Evolutionary conservation across 2,329 filamentous ascomycete species (phyloP).

Genomic region (Boeremia lycopersici): DNA sequence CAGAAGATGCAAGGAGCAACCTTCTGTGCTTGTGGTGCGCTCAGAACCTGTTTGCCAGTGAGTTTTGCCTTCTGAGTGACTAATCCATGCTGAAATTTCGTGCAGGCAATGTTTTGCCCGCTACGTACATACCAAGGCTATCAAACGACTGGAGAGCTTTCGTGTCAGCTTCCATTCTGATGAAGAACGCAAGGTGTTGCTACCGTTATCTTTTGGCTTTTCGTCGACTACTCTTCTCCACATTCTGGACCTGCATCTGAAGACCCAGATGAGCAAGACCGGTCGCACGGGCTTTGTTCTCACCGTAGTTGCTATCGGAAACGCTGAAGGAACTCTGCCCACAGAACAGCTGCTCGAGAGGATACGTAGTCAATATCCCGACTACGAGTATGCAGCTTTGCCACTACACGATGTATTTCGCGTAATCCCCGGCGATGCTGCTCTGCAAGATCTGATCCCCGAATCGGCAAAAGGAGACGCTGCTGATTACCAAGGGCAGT

Average conservation of each 20-base stretch:
- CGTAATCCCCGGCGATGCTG: constrained; percentile 26
- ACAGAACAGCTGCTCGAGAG: constrained; percentile 26
- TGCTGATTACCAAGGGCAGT: constrained; percentile 28
- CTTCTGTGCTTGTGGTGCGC: constrained; percentile 61
- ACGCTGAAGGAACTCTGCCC: constrained; percentile 29
- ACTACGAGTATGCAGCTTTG: constrained; percentile 66
- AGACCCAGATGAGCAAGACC: constrained; percentile 68
- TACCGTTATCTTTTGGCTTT: constrained; percentile 82
- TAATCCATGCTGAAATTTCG: constrained; percentile 22
- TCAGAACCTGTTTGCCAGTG: constrained; percentile 66
- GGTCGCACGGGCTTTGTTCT: constrained; percentile 72
- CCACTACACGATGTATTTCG: constrained; percentile 65
- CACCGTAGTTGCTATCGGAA: constrained; percentile 57
- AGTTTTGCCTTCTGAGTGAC: constrained; percentile 23
- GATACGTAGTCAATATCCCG: constrained; percentile 67
- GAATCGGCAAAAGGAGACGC: not conserved
- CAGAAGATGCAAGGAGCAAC: constrained; percentile 60
- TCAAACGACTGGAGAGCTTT: constrained; percentile 76
- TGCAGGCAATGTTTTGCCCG: constrained; percentile 74
- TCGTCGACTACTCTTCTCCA: constrained; percentile 80
- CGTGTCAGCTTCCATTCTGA: constrained; percentile 57
- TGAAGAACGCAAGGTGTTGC: constrained; percentile 64
- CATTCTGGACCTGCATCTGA: constrained; percentile 72
- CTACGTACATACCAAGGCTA: constrained; percentile 78
- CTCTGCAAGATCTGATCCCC: constrained; percentile 29